These are phyloP conservation scores for Zygoascus sp. DNA, from an alignment of 1,139 yeast species.

Conservation along the genomic window DNA sequence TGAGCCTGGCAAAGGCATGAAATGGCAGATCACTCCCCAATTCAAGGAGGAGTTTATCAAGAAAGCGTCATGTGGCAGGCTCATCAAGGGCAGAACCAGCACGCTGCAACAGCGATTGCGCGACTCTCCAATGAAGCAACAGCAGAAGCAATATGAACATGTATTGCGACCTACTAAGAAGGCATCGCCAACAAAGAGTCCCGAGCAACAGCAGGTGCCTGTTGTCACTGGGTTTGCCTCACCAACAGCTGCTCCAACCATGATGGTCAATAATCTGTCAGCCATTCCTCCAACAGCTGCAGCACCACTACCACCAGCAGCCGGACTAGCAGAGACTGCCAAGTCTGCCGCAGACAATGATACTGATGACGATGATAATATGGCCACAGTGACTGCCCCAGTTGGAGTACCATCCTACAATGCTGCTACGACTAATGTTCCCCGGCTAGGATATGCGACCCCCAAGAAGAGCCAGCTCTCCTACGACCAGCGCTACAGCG, in stretches of 20 bases:
- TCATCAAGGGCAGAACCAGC: slow-evolving; percentile 38
- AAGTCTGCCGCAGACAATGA: slow-evolving; percentile 7
- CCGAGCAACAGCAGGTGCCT: too few relatives aligned
- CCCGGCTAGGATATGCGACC: slow-evolving; percentile 14
- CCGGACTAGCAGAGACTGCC: too few relatives aligned
- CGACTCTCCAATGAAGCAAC: slow-evolving; percentile 13
- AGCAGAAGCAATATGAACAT: slow-evolving; percentile 14
- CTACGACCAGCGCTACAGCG: slow-evolving; percentile 26
- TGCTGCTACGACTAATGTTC: slow-evolving; percentile 9
- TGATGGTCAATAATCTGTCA: background rate
- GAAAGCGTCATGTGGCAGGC: slow-evolving; percentile 62
- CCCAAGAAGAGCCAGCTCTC: slow-evolving; percentile 11
- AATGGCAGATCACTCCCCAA: slow-evolving; percentile 90
- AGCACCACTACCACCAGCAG: background rate
- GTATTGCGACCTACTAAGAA: slow-evolving; percentile 16
- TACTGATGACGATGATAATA: slow-evolving; percentile 9
- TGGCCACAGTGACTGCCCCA: background rate
- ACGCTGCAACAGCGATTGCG: slow-evolving; percentile 12
- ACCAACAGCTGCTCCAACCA: background rate
- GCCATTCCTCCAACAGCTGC: background rate
- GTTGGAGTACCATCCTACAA: background rate
- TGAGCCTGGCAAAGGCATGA: slow-evolving; percentile 99
- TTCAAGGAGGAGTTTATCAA: slow-evolving; percentile 79
- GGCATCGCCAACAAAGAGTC: background rate
- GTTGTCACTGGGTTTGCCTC: too few relatives aligned